Base-by-base conservation (phyloP, 768 basidiomycete species). In the Boletus rubropictus region DNA sequence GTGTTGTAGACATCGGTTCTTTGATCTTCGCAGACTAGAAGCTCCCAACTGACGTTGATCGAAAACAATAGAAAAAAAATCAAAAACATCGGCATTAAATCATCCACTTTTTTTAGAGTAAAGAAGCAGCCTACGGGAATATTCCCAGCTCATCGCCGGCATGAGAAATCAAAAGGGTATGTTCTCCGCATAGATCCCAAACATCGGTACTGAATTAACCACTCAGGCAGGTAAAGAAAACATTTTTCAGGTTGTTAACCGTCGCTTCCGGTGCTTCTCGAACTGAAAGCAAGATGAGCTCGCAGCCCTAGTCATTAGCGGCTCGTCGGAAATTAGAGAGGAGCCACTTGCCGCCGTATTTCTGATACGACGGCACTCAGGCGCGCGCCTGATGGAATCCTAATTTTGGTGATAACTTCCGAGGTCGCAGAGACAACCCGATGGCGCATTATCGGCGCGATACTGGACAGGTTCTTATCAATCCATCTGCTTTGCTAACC, bases 381-480 rank as follows among this genome's bases (percentile, higher is more conserved):
- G n/a, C n/a, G n/a, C n/a, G 21, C 35, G 24, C n/a, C 7, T 10
- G 11, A 22, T 20, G 46, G 39, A 20, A 44, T 14, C 28, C 44
- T 48, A 45, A 48, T 42, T 42, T 27, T 40, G 40, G 25, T 20
- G 52, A 55, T 55, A 41, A 36, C 39, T 41, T 14, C 14, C 29
- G 12, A 22, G 22, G 39, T 44, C 41, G n/a, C 29, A 31, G 29
- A 31, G 29, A 10, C 3, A 10, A n/a, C 10, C 24, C 14, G 6
- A 28, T 41, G 55, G 51, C 43, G 46, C 44, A 33, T 29, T 41
- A 58, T 51, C 43, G 20, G 39, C 42, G 25, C 31, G n/a, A 44
- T 39, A 8, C 21, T 34, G 24, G 39, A 28, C 5, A 27, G 24
- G 38, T 40, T 42, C 46, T 50, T 46, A 60, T 57, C 45, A 17